These are phyloP conservation scores for Globisporangium middletonii DNA, from an alignment of 352 stramenopile species.

Conservation along the genomic window DNA sequence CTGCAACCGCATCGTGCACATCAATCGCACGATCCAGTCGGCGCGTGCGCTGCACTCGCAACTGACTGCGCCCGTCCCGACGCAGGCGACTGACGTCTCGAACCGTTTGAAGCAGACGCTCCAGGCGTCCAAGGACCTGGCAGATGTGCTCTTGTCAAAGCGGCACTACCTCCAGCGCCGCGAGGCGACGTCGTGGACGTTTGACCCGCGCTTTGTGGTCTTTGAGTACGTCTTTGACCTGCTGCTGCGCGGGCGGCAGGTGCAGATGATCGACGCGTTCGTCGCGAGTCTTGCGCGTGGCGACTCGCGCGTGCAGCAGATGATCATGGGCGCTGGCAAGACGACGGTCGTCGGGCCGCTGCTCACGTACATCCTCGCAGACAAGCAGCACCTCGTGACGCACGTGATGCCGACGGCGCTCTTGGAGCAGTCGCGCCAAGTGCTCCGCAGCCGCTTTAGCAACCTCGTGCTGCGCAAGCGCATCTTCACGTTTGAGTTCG, in stretches of 20 bases:
- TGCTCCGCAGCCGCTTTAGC: constrained; percentile 97
- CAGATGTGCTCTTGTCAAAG: constrained; percentile 66
- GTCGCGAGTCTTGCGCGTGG: constrained; percentile 79
- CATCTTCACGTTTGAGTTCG: constrained; percentile 99
- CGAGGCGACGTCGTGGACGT: constrained; percentile 52
- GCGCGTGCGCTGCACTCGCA: constrained; percentile 25
- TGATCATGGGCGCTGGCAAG: constrained; percentile 99
- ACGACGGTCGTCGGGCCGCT: constrained; percentile 99
- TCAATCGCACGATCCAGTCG: constrained; percentile 68
- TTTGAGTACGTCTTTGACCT: constrained; percentile 99
- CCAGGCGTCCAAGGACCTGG: constrained; percentile 79
- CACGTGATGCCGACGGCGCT: constrained; percentile 98
- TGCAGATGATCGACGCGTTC: constrained; percentile 99
- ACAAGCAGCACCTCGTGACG: constrained; percentile 94
- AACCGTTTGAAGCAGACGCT: constrained; percentile 58
- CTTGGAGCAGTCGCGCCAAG: constrained; percentile 96
- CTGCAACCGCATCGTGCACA: constrained; percentile 81
- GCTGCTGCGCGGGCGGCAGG: constrained; percentile 95
- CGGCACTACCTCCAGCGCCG: constrained; percentile 51
- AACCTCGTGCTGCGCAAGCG: constrained; percentile 95
- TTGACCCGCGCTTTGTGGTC: constrained; percentile 97
- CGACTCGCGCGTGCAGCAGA: constrained; percentile 90
- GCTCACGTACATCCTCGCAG: constrained; percentile 96
- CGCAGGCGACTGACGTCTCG: constrained; percentile 1
- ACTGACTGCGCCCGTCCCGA: constrained; percentile 10